Evolutionary conservation across 768 basidiomycete genomes (phyloP), one percentile per base, ranked within the genome.

Genomic region (Crassisporium funariophilum): DNA sequence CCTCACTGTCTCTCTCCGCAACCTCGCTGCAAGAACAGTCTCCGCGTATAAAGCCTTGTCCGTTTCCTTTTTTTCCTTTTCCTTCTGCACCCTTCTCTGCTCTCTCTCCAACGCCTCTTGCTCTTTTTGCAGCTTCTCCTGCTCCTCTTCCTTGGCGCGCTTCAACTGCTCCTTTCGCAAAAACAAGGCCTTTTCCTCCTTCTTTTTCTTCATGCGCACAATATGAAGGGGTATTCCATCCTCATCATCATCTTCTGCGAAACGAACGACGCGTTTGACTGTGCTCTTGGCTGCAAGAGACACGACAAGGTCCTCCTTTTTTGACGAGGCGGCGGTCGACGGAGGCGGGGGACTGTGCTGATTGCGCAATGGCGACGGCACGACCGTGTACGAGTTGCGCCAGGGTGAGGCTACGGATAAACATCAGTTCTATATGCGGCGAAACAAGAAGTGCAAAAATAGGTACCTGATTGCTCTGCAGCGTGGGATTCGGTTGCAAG

Each of bases 171-270:
- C 79, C 62, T 75, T 75, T 35, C 72, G 76, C 56, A 88, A 69
- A 55, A 88, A 86, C 35, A 66, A 76, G 35, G 82, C 83, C 69
- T 86, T 86, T 65, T 86, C 81, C 63, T 84, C 85, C 35, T 83
- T 82, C 56, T 80, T 81, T 72, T 83, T 84, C 70, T 82, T 84
- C 63, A 78, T 77, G 43, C 84, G 83, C 58, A 87, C 68, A n/a
- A 83, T 77, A 58, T 89, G 79, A 31, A 88, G 68, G 2, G 88
- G 88, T 52, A 86, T 72, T 41, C 72, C 71, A 61, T 89, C 86
- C 33, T 87, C 85, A 49, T 79, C 82, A 55, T 79, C 78, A 55
- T 81, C 78, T 53, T 84, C 82, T 22, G 75, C 80, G 50, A 86
- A 86, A 35, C 83, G 77, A 7, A 86, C 85, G 8, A 82, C 81